Percentiles rank a stretch among this genome's conserved stretches.
phyloP scores from a whole-genome alignment of 2,329 filamentous ascomycete genomes.

The Exophiala sideris region DNA sequence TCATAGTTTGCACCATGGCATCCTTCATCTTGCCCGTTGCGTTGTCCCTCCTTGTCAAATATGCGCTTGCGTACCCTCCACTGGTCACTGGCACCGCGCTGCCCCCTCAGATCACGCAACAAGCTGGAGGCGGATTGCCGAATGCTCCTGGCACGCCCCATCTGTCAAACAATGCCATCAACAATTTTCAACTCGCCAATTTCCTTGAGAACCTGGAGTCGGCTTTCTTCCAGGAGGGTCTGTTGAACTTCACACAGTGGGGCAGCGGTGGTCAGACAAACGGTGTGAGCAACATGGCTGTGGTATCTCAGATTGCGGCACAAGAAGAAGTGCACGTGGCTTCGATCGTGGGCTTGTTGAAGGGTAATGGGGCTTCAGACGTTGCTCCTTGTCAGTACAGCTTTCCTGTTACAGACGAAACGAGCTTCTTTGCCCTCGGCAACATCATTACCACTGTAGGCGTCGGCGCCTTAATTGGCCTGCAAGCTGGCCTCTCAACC shows the following conservation, averaged over 20 bases:
- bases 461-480: conserved; percentile 31
- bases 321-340: conserved; percentile 29
- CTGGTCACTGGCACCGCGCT: conserved; percentile 16
- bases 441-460: conserved; percentile 33
- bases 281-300: conserved; percentile 30
- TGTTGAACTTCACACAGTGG: conserved; percentile 29
- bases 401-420: conserved; percentile 29
- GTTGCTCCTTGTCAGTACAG: conserved; percentile 31
- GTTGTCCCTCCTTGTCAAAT: conserved; percentile 12
- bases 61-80: conserved; percentile 9
- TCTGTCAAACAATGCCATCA: conserved; percentile 9
- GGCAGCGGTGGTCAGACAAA: conserved; percentile 30
- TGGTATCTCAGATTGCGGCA: conserved; percentile 31
- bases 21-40: conserved; percentile 12
- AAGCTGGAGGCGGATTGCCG: conserved; percentile 16
- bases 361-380: conserved; percentile 26
- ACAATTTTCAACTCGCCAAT: conserved; percentile 29
- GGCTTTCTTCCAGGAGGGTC: conserved; percentile 30
- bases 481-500: conserved; percentile 26
- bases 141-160: conserved; percentile 8
- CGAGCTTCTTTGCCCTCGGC: conserved; percentile 31
- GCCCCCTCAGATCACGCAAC: conserved; percentile 16
- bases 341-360: conserved; percentile 29
- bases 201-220: conserved; percentile 34
- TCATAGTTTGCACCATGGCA: conserved; percentile 11